Conservation (phyloP, 768 basidiomycete genomes). For the Pisolithus sp. region DNA sequence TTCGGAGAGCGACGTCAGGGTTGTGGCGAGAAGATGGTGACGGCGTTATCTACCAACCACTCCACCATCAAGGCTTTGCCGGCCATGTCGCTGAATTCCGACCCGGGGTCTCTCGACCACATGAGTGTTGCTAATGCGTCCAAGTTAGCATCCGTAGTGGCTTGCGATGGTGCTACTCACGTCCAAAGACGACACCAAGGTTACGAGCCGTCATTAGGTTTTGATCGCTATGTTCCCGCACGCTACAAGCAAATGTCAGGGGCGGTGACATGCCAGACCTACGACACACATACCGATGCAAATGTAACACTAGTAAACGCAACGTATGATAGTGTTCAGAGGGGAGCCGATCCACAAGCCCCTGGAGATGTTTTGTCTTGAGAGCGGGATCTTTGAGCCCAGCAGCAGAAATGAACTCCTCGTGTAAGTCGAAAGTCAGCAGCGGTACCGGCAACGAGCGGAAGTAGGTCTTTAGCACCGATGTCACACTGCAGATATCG, state of each 20-base stretch:
- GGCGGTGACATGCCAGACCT: not conserved
- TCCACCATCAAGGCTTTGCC: slow-evolving; percentile 90
- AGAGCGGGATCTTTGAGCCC: slow-evolving; percentile 55
- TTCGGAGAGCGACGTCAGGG: slow-evolving; percentile 6
- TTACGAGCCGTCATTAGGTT: slow-evolving; percentile 96
- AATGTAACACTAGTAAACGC: slow-evolving; percentile 75
- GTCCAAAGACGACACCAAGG: slow-evolving; percentile 95
- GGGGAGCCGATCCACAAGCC: slow-evolving; percentile 73
- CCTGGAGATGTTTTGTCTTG: slow-evolving; percentile 56
- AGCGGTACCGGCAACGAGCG: slow-evolving; percentile 87
- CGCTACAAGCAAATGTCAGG: slow-evolving; percentile 22
- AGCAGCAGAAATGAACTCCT: slow-evolving; percentile 77
- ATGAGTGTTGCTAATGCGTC: slow-evolving; percentile 80
- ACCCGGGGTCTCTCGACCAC: slow-evolving; percentile 76
- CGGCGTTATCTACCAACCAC: slow-evolving; percentile 91
- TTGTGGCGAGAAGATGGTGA: slow-evolving; percentile 36
- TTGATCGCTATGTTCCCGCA: slow-evolving; percentile 57
- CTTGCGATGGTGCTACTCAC: slow-evolving; percentile 42
- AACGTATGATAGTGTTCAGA: slow-evolving; percentile 85
- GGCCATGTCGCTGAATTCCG: slow-evolving; percentile 97
- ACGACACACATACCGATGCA: slow-evolving; percentile 58
- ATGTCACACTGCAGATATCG: slow-evolving; percentile 95
- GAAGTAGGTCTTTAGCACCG: slow-evolving; percentile 95
- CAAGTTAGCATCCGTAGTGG: not conserved
- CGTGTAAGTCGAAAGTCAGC: slow-evolving; percentile 85